A percentile compares a stretch with the other conserved stretches of the same genome.
Conservation (phyloP, 345 rosid genomes). For the Limnanthes douglasii region DNA sequence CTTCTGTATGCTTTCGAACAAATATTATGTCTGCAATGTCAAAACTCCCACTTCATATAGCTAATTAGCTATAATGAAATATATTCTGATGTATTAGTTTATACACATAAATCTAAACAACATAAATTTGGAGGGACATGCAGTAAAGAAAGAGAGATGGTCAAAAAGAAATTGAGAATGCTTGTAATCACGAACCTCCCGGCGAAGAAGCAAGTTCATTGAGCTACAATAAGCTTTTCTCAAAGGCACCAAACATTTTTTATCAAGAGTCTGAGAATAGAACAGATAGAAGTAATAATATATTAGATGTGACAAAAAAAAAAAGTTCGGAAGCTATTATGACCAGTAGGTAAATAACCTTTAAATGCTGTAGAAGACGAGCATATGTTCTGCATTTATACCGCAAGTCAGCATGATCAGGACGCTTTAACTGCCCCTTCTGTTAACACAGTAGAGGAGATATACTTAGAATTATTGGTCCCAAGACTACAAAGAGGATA, state of each 20-base stretch:
- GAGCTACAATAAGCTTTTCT: slow-evolving; percentile 98
- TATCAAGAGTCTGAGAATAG: slow-evolving; percentile 67
- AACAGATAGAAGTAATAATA: slow-evolving; percentile 8
- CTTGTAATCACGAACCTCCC: slow-evolving; percentile 54
- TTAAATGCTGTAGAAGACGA: slow-evolving; percentile 91
- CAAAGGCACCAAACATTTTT: slow-evolving; percentile 71
- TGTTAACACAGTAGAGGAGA: slow-evolving; percentile 21
- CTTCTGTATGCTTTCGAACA: too few species aligned
- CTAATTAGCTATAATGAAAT: too few species aligned
- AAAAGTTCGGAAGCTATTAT: too few species aligned
- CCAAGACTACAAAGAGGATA: slow-evolving; percentile 1
- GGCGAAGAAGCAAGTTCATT: slow-evolving; percentile 91
- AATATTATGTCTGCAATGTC: too few species aligned
- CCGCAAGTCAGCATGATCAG: slow-evolving; percentile 98
- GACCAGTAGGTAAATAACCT: too few species aligned
- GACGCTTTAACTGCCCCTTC: slow-evolving; percentile 97
- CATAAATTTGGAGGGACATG: too few species aligned
- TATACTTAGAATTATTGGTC: slow-evolving; percentile 7
- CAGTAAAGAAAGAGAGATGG: slow-evolving; percentile 1
- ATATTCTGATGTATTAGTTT: too few species aligned
- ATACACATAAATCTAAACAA: too few species aligned
- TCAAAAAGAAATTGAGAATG: slow-evolving; percentile 1
- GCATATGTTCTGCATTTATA: slow-evolving; percentile 99
- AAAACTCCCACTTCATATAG: too few species aligned
- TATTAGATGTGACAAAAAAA: too few species aligned